These are phyloP conservation scores for Sphagnurus paluster DNA, from an alignment of 1,284 basidiomycete genomes.

Conservation along the genomic window DNA sequence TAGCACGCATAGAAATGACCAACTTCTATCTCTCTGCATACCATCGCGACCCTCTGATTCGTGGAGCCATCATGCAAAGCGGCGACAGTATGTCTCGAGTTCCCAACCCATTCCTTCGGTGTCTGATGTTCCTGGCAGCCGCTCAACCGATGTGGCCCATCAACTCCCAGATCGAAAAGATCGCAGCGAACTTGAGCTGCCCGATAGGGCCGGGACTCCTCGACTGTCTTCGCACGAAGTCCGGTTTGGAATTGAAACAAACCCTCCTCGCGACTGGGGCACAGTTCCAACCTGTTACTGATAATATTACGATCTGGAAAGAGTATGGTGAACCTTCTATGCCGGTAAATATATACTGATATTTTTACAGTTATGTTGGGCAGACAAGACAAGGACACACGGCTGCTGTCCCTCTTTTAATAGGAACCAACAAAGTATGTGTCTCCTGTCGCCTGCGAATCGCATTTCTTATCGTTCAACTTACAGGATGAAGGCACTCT, in stretches of 20 bases:
- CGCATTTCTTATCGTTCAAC: background rate
- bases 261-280: conserved; percentile 34
- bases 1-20: conserved; percentile 35
- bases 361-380: conserved; percentile 32
- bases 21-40: conserved; percentile 44
- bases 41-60: conserved; percentile 35
- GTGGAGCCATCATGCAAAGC: conserved; percentile 34
- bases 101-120: conserved; percentile 37
- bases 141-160: conserved; percentile 43
- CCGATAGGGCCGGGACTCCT: conserved; percentile 34
- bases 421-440: conserved; percentile 40
- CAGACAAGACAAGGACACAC: conserved; percentile 36
- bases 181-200: conserved; percentile 37
- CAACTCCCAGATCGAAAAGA: conserved; percentile 35
- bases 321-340: conserved; percentile 28
- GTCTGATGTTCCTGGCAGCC: conserved; percentile 17
- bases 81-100: conserved; percentile 40
- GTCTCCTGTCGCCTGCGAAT: background rate
- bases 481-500: conserved; percentile 42
- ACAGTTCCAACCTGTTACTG: conserved; percentile 45
- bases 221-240: conserved; percentile 38
- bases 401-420: conserved; percentile 38
- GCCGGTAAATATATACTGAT: background rate
- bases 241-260: conserved; percentile 31
- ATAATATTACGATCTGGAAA: conserved; percentile 43